These are phyloP conservation scores for Aspergillus coremiiformis DNA, from an alignment of 495 filamentous ascomycete genomes.

Conservation along the genomic window DNA sequence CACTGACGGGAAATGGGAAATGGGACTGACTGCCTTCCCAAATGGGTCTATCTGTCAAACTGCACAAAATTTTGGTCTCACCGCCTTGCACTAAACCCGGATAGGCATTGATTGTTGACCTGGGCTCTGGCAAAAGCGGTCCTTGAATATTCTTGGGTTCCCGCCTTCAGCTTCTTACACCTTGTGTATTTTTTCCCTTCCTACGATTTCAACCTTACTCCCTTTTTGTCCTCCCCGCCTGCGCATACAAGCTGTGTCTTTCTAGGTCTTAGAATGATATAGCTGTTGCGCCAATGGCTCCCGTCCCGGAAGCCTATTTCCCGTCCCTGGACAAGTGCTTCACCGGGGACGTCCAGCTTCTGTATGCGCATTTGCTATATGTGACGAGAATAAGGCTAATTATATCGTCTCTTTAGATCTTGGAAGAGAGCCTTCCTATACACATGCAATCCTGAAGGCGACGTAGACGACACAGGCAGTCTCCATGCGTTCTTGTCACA, in stretches of 20 bases:
- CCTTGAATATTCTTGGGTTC: slow-evolving; percentile 22
- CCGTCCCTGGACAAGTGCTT: slow-evolving; percentile 58
- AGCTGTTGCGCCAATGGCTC: slow-evolving; percentile 62
- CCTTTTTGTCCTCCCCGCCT: slow-evolving; percentile 4
- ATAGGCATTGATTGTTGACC: slow-evolving; percentile 38
- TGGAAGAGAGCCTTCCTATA: slow-evolving; percentile 68
- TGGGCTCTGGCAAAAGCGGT: slow-evolving; percentile 18
- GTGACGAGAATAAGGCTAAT: slow-evolving; percentile 8
- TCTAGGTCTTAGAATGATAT: slow-evolving; percentile 43
- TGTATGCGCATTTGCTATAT: slow-evolving; percentile 37
- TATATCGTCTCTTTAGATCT: slow-evolving; percentile 44
- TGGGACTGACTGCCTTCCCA: slow-evolving; percentile 11
- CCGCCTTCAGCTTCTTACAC: slow-evolving; percentile 5
- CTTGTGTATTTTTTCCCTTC: not conserved
- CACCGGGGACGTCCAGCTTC: slow-evolving; percentile 48
- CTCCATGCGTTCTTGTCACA: slow-evolving; percentile 61
- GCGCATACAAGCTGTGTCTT: slow-evolving; percentile 8
- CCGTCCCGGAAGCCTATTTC: slow-evolving; percentile 51
- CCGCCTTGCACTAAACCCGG: slow-evolving; percentile 33
- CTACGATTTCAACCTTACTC: slow-evolving; percentile 5
- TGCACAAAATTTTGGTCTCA: slow-evolving; percentile 17
- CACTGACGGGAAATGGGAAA: too few relatives aligned
- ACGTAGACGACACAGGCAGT: slow-evolving; percentile 39
- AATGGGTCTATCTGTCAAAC: slow-evolving; percentile 5
- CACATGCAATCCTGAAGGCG: slow-evolving; percentile 46